Evolutionary conservation across 805 yeast species (phyloP), one percentile per base, ranked within the genome.

Genomic region (Metschnikowia koreensis): DNA sequence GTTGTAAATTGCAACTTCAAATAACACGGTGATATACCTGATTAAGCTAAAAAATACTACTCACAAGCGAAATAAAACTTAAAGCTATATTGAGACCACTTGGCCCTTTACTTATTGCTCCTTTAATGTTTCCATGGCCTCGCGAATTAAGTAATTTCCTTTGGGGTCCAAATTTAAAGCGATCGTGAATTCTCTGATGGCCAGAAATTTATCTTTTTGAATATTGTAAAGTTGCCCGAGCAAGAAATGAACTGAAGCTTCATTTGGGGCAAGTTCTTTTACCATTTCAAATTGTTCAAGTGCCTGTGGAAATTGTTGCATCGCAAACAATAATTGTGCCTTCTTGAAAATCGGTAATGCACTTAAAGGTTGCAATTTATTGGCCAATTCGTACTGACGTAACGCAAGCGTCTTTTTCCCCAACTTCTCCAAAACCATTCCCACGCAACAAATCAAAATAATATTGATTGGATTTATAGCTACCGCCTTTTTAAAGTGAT

Each of bases 91-190:
- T 31, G 10, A 31, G 13, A 10, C 34, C 13, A 12, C 34, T 6
- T 10, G 13, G 6, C 2, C 6, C 3, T 33, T 34, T 11, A 8
- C 11, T 28, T 46, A 46, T 27, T 50, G 49, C 10, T 42, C 58
- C 44, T 73, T 73, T 31, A 74, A 58, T 26, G 71, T 61, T 61
- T 89, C 96, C 70, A 92, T 76, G 0, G 96, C 96, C 53, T 89
- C 96, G 56, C 88, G 80, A 15, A 92, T 88, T 51, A 91, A 73
- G 65, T 89, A 96, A 45, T 87, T 82, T 0, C 97, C 97, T 64
- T 91, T 90, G 7, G 98, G 97, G 67, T 93, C 98, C 56, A 93
- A 75, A 62, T 89, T 89, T 69, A 90, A 75, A 0, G 99, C 97
- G 41, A 86, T 80, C 0, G 98, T 93, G 59, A 89, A 89, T 61